Evolutionary conservation across 208 protist species (phyloP), one percentile per base, ranked within the genome.

Genomic region (Trypanosoma avium): DNA sequence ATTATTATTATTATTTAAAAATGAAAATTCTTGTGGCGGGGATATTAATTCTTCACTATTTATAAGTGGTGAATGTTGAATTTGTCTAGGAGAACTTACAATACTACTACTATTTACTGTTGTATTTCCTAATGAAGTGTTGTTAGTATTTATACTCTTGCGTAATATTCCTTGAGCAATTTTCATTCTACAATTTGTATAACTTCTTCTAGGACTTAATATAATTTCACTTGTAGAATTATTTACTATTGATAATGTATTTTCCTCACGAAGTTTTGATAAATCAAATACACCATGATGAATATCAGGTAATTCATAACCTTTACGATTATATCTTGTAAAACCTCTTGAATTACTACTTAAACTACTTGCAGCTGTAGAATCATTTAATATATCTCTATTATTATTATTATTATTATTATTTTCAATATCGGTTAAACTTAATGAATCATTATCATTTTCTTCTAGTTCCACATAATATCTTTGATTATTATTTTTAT

Each of bases 391-490:
- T 6, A 9, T 43, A 42, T 43, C 22, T 26, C 19, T 10, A 50
- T 19, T 50, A 29, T 2, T 19, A 50, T 19, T 22, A 42, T 13
- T 8, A 15, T 2, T 42, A 10, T 38, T 38, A 9, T 42, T 42
- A 42, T 8, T 8, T 3, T 1, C 3, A 24, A 15, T 30, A 30
- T 12, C 22, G 6, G 17, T 30, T 12, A 15, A 17, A 52, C 15
- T 24, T 33, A 24, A 13, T 3, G 5, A 13, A 47, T 12, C 42
- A 47, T 19, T 38, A 56, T 49, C 68, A 50, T 75, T 47, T 22
- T 72, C 64, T 53, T 79, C 61, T 29, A 82, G 61, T 36, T 75
- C 61, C 13, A 72, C 27, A 21, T 61, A 59, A 15, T 64, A 36
- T 21, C 73, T 59, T 33, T 50, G 58, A 0, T 33, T 19, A 9